phyloP scores from a whole-genome alignment of 192 early-diverging fungal genomes.

The Coemansia sp. region DNA sequence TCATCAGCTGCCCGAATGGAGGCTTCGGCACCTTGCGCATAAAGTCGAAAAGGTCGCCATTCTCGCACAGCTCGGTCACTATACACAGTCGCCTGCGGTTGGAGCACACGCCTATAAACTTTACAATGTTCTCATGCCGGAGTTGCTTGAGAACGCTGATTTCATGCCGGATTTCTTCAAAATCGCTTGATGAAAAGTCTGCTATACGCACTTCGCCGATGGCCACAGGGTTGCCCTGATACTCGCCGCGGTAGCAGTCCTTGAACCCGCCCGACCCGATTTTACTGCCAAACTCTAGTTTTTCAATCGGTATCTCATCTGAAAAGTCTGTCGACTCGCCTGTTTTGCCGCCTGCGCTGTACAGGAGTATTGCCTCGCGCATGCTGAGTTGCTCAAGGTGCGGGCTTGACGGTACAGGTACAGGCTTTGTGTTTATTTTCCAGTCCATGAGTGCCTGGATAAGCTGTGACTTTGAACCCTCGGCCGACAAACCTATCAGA shows the following conservation, averaged over 20 bases:
- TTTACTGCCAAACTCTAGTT: conserved; percentile 61
- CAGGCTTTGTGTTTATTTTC: conserved; percentile 64
- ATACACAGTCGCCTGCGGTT: conserved; percentile 65
- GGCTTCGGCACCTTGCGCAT: conserved; percentile 64
- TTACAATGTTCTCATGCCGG: conserved; percentile 71
- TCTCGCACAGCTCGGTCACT: conserved; percentile 70
- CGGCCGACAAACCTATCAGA: conserved; percentile 56
- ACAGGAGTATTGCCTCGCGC: conserved; percentile 46
- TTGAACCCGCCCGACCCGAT: conserved; percentile 76
- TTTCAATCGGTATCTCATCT: conserved; percentile 61
- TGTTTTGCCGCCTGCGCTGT: conserved; percentile 34
- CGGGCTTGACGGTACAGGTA: conserved; percentile 67
- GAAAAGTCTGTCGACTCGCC: conserved; percentile 55
- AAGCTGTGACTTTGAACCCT: conserved; percentile 62
- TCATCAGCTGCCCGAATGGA: conserved; percentile 64
- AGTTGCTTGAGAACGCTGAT: conserved; percentile 74
- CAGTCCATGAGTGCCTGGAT: conserved; percentile 62
- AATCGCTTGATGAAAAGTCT: conserved; percentile 66
- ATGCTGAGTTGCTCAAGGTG: conserved; percentile 56
- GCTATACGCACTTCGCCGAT: conserved; percentile 67
- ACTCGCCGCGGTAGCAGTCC: conserved; percentile 69
- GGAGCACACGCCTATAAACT: conserved; percentile 72
- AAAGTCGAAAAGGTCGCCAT: conserved; percentile 73
- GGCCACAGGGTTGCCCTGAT: conserved; percentile 63
- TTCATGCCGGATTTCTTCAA: conserved; percentile 72